These are phyloP conservation scores for Tuber brumale DNA, from an alignment of 495 filamentous ascomycete genomes.

Conservation along the genomic window DNA sequence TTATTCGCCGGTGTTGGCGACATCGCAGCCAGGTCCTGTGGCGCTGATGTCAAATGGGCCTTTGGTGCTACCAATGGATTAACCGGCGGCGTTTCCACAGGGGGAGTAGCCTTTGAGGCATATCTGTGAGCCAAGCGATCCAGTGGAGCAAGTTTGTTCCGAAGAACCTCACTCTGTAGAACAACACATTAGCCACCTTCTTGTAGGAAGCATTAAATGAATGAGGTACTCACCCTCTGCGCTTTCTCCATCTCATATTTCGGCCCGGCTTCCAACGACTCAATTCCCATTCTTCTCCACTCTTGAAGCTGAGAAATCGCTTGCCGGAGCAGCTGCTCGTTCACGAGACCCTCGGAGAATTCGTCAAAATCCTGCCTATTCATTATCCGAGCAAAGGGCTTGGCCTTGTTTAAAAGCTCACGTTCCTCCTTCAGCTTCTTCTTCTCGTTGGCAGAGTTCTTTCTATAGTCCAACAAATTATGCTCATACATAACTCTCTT, in stretches of 20 bases:
- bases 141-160: conserved; percentile 37
- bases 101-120: conserved; percentile 40
- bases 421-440: conserved; percentile 92
- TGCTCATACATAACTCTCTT: conserved; percentile 98
- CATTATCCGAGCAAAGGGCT: conserved; percentile 96
- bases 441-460: conserved; percentile 81
- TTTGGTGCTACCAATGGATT: conserved; percentile 40
- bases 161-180: conserved; percentile 35
- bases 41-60: conserved; percentile 33
- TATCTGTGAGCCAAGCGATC: conserved; percentile 40
- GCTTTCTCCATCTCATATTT: conserved; percentile 93
- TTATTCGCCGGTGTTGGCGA: conserved; percentile 34
- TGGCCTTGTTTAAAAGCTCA: conserved; percentile 82
- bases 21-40: conserved; percentile 23
- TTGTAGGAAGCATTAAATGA: neutral
- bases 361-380: conserved; percentile 82
- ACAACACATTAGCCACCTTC: conserved; percentile 8
- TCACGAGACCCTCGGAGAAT: conserved; percentile 72
- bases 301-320: conserved; percentile 89
- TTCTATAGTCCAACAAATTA: conserved; percentile 80
- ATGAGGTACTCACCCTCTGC: conserved; percentile 48
- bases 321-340: conserved; percentile 83
- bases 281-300: conserved; percentile 78
- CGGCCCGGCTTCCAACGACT: conserved; percentile 76
- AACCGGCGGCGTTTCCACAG: conserved; percentile 40